Base-by-base conservation (phyloP, 1,284 basidiomycete species). In the Megacollybia platyphylla region DNA sequence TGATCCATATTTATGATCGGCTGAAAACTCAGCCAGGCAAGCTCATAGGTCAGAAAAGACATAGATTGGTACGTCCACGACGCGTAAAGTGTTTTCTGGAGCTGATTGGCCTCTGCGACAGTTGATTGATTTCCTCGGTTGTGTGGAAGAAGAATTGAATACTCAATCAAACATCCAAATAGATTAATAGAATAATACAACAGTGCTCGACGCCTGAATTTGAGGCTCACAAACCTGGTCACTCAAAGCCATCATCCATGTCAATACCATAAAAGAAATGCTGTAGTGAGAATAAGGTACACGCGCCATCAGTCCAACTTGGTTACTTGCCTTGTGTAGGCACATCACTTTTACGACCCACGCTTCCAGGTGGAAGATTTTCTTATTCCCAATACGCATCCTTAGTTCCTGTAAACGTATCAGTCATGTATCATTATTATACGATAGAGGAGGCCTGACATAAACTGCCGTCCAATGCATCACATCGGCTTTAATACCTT, bases 391-490 rank as follows among this genome's bases (percentile, higher is more conserved):
- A 48, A 79, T 68, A 29, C 89, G 76, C 85, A 96, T 87, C 18
- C 92, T 79, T 36, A 85, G 73, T 65, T 97, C 91, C 90, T 94
- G 52, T 15, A 47, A 17, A 9, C 30, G 43, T 13, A 43, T 24
- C 36, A 36, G 43, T 31, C 10, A 24, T 27, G 32, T 10, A 31
- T 40, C 27, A 27, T 18, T 15, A 10, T 29, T 29, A 10, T 9
- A 13, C 13, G 45, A 20, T 39, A 28, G 26, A 20, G 42, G 30
- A 41, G 10, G 31, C 59, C 87, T 50, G 56, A 91, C 90, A 59
- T 97, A 98, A 55, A 96, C 80, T 8, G 96, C 91, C 2, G 94
- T 91, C 90, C 91, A 96, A 56, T 94, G 89, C 68, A 94, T 86
- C 50, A 96, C 79, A 53, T 94, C 89, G 0, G 83, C 77, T 61